Evolutionary conservation across 1,139 yeast species (phyloP).

Genomic region (Cylindricascospora bacillispora): DNA sequence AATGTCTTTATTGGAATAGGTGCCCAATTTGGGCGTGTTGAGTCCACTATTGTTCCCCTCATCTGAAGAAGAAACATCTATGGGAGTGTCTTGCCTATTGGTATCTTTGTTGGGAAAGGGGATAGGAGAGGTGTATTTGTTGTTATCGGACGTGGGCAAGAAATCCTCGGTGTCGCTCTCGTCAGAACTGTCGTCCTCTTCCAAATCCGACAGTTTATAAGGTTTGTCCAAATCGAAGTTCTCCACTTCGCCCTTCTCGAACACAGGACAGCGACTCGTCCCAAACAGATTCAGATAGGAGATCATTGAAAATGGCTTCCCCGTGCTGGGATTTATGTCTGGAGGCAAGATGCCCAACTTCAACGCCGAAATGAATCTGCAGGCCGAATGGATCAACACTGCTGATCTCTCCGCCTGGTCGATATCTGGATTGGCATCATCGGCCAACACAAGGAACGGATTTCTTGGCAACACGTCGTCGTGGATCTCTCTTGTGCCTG

Average conservation of each 20-base stretch:
- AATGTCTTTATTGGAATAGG: too few species aligned
- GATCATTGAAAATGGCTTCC: constrained; percentile 48
- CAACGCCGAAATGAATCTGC: constrained; percentile 50
- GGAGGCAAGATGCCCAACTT: constrained; percentile 41
- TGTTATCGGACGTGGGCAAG: neutral
- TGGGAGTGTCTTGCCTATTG: neutral
- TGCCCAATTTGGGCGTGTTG: neutral
- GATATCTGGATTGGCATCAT: constrained; percentile 56
- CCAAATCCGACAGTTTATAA: constrained; percentile 19
- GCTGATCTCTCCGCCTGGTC: constrained; percentile 58
- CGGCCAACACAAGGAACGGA: constrained; percentile 60
- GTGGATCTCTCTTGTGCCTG: constrained; percentile 49
- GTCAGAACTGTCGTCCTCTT: constrained; percentile 6
- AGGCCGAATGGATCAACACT: constrained; percentile 47
- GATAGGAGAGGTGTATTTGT: neutral
- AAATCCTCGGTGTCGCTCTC: constrained; percentile 5
- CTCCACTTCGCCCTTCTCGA: constrained; percentile 21
- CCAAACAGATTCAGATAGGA: constrained; percentile 58
- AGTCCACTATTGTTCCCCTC: neutral
- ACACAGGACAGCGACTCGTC: constrained; percentile 48
- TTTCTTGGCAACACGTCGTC: constrained; percentile 64
- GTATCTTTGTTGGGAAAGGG: neutral
- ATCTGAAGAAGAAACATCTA: neutral
- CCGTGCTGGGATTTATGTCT: constrained; percentile 39
- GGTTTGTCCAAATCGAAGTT: constrained; percentile 21